These are phyloP conservation scores for Yueomyces sp. DNA, from an alignment of 805 yeast species.

Conservation along the genomic window DNA sequence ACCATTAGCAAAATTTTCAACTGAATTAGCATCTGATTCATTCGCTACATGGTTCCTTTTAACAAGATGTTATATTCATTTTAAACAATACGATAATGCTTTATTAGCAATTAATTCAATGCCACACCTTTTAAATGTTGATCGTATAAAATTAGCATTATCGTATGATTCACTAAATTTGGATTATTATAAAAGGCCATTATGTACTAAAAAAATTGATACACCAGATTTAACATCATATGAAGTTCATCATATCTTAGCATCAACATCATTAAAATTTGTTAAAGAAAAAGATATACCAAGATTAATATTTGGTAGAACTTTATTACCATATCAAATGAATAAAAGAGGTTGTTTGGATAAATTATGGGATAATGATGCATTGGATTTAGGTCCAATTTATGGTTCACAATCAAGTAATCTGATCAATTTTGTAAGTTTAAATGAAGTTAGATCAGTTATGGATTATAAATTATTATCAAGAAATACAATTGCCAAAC, in stretches of 20 bases:
- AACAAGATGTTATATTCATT: conserved; percentile 16
- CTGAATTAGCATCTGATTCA: conserved; percentile 19
- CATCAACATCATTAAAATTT: conserved; percentile 8
- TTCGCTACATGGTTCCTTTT: conserved; percentile 20
- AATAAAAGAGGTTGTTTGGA: conserved; percentile 12
- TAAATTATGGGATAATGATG: conserved; percentile 15
- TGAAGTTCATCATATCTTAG: conserved; percentile 14
- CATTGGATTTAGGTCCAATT: conserved; percentile 18
- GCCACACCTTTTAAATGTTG: conserved; percentile 16
- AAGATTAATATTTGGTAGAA: conserved; percentile 18
- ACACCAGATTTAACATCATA: conserved; percentile 10
- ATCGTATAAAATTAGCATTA: conserved; percentile 11
- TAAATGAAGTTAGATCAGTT: conserved; percentile 17
- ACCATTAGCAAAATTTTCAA: conserved; percentile 12
- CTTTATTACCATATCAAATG: conserved; percentile 17
- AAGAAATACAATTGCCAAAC: conserved; percentile 19
- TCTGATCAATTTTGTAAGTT: conserved; percentile 19
- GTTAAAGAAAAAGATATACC: conserved; percentile 15
- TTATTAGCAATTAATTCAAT: conserved; percentile 20
- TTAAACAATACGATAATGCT: conserved; percentile 14
- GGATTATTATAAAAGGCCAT: conserved; percentile 16
- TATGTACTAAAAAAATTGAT: conserved; percentile 8
- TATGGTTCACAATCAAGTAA: conserved; percentile 21
- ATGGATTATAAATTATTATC: conserved; percentile 14
- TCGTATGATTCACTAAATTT: conserved; percentile 1